Evolutionary conservation across 768 basidiomycete genomes (phyloP).

Genomic region (Boletus rubropictus): DNA sequence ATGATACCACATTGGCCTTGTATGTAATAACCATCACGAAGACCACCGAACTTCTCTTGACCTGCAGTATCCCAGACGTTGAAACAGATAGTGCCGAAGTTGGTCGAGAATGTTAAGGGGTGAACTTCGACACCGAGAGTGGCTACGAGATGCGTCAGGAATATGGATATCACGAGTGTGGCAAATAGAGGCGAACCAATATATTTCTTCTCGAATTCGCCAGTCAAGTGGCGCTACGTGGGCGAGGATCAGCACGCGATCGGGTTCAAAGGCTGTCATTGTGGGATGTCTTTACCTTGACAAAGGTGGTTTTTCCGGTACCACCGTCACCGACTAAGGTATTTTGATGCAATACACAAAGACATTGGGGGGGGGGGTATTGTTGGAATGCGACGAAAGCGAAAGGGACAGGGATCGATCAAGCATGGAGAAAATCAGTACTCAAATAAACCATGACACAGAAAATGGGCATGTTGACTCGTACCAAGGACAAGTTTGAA

Average conservation of each 20-base stretch:
- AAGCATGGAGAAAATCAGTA: slow-evolving; percentile 31
- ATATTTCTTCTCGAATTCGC: slow-evolving; percentile 99
- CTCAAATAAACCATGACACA: slow-evolving; percentile 6
- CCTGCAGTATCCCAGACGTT: slow-evolving; percentile 99
- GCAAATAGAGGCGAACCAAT: slow-evolving; percentile 58
- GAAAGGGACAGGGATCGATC: slow-evolving; percentile 45
- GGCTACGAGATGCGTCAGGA: slow-evolving; percentile 45
- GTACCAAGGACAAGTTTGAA: slow-evolving; percentile 99
- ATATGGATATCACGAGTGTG: slow-evolving; percentile 10
- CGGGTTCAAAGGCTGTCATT: slow-evolving; percentile 23
- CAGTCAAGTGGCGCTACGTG: slow-evolving; percentile 89
- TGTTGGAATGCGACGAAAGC: slow-evolving; percentile 10
- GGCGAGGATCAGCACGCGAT: slow-evolving; percentile 55
- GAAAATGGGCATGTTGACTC: slow-evolving; percentile 25
- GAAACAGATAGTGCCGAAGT: slow-evolving; percentile 98
- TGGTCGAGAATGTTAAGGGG: slow-evolving; percentile 92
- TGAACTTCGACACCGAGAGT: slow-evolving; percentile 99
- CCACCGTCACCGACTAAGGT: slow-evolving; percentile 87
- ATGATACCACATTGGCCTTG: slow-evolving; percentile 99
- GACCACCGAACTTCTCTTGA: slow-evolving; percentile 99
- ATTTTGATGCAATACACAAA: not conserved
- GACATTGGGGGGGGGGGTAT: slow-evolving; percentile 1
- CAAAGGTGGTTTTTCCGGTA: slow-evolving; percentile 97
- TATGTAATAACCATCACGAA: slow-evolving; percentile 94
- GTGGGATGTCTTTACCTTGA: slow-evolving; percentile 62